phyloP scores from a whole-genome alignment of 257 asterid species.

The Linderniella brevidens region DNA sequence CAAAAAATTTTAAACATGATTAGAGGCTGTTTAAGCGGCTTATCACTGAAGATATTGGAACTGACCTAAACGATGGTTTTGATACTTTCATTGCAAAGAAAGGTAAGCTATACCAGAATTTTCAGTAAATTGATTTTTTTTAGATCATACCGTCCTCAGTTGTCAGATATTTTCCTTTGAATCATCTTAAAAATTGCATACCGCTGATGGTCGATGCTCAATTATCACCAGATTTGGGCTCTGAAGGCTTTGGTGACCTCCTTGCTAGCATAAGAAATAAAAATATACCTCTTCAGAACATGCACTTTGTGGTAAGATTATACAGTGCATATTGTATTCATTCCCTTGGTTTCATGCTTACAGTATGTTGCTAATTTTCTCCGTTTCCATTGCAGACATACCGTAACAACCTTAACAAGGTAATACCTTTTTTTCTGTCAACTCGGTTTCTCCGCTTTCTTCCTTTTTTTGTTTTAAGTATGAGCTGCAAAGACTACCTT shows the following conservation, averaged over 20 bases:
- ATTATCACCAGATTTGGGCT: constrained; percentile 63
- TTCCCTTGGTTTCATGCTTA: constrained; percentile 9
- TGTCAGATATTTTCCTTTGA: too few relatives aligned
- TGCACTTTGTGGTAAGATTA: constrained; percentile 94
- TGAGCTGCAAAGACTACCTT: not conserved
- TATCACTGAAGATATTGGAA: constrained; percentile 76
- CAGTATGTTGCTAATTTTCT: constrained; percentile 10
- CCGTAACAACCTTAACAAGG: constrained; percentile 98
- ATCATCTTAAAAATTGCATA: too few relatives aligned
- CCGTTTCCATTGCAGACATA: constrained; percentile 51
- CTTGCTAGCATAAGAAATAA: constrained; percentile 71
- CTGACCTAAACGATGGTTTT: constrained; percentile 84
- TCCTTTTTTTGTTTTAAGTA: not conserved
- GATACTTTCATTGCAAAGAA: constrained; percentile 60
- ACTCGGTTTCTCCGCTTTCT: constrained; percentile 9
- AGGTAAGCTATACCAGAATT: constrained; percentile 32
- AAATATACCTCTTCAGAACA: constrained; percentile 75
- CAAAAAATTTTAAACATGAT: constrained; percentile 12
- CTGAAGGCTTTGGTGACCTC: constrained; percentile 90
- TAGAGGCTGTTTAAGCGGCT: constrained; percentile 93
- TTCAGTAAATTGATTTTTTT: not conserved
- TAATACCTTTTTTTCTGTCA: constrained; percentile 16
- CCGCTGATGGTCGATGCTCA: constrained; percentile 9
- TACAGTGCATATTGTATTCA: not conserved
- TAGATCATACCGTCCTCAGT: too few relatives aligned